Evolutionary conservation across 306 rosid species (phyloP).

Genomic region (Ammopiptanthus mongolicus): DNA sequence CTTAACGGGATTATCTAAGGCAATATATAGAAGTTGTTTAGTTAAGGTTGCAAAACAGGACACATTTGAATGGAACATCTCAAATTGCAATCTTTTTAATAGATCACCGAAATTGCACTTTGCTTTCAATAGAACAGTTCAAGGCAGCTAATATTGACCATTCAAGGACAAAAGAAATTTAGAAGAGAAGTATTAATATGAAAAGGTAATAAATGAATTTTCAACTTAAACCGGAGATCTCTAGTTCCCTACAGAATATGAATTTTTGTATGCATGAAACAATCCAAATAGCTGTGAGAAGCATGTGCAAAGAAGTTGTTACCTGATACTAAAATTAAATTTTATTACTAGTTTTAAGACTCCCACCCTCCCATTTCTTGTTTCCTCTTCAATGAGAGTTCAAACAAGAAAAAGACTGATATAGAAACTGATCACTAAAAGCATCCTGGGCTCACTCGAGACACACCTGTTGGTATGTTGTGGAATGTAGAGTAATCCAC

Average conservation of each 20-base stretch:
- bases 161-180: neutral
- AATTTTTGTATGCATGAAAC: neutral
- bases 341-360: neutral
- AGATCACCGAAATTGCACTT: neutral
- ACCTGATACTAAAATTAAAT: neutral
- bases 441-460: constrained; percentile 13
- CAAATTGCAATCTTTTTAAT: neutral
- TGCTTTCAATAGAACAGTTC: neutral
- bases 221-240: constrained; percentile 4
- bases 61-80: neutral
- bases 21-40: constrained; percentile 16
- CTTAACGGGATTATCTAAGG: constrained; percentile 47
- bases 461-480: constrained; percentile 49
- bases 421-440: neutral
- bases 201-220: neutral
- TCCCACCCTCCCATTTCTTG: neutral
- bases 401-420: neutral
- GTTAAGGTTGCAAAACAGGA: constrained; percentile 7
- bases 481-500: constrained; percentile 89
- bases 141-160: neutral
- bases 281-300: constrained; percentile 4
- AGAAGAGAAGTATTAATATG: neutral
- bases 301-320: constrained; percentile 6
- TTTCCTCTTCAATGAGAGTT: neutral
- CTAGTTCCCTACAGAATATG: neutral